These are phyloP conservation scores for Solanum virginianum DNA, from an alignment of 257 asterid genomes.

Conservation along the genomic window DNA sequence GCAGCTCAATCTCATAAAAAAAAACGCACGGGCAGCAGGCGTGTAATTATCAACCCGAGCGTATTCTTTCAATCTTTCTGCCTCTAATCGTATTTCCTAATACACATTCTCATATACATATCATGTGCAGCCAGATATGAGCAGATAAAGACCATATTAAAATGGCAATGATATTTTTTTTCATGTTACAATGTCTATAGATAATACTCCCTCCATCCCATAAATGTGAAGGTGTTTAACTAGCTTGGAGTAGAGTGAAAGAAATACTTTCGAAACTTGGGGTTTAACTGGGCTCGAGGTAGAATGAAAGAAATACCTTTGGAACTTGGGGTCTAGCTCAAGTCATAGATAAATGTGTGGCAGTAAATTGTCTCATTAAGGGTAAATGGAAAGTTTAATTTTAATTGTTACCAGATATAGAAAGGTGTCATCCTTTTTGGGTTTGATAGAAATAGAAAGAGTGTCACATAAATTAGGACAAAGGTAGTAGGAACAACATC, in stretches of 20 bases:
- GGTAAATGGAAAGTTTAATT: not conserved
- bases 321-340: not conserved
- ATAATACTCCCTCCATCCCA: not conserved
- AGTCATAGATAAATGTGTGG: not conserved
- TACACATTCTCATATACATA: no score
- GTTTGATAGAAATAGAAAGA: not conserved
- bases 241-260: no score
- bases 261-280: not conserved
- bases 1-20: no score
- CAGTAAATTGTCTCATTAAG: not conserved
- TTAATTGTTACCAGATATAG: not conserved
- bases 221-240: not conserved
- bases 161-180: not conserved
- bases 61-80: no score
- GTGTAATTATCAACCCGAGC: no score
- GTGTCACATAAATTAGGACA: not conserved
- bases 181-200: not conserved
- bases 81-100: no score
- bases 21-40: no score
- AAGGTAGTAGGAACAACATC: not conserved
- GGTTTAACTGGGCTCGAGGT: not conserved
- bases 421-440: not conserved
- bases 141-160: not conserved
- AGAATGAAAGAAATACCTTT: not conserved
- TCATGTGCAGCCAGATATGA: not conserved